These are phyloP conservation scores for Bryoglossum gracile DNA, from an alignment of 495 filamentous ascomycete species.

Conservation along the genomic window DNA sequence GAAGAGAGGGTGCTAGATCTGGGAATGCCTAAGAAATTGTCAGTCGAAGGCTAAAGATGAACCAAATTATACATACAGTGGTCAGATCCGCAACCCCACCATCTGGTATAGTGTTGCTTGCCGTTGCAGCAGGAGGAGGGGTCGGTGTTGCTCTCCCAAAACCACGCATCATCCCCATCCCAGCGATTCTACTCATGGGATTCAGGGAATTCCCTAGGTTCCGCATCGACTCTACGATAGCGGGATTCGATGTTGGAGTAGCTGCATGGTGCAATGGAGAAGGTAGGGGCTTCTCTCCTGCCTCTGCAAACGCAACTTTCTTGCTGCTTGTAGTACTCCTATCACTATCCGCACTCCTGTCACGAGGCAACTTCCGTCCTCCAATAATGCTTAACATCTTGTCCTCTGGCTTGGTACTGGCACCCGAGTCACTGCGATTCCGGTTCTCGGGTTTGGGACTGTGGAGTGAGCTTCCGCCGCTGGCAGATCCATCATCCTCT, in stretches of 20 bases:
- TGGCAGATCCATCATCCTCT: slow-evolving; percentile 44
- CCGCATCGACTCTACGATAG: slow-evolving; percentile 71
- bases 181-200: slow-evolving; percentile 66
- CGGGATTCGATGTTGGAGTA: slow-evolving; percentile 31
- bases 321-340: slow-evolving; percentile 55
- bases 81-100: slow-evolving; percentile 40
- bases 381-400: slow-evolving; percentile 56
- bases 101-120: slow-evolving; percentile 28
- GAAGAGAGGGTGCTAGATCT: slow-evolving; percentile 45
- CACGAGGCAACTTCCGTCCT: slow-evolving; percentile 52
- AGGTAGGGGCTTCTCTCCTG: slow-evolving; percentile 32
- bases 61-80: slow-evolving; percentile 33
- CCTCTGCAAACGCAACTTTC: slow-evolving; percentile 37
- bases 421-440: slow-evolving; percentile 17
- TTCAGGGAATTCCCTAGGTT: slow-evolving; percentile 77
- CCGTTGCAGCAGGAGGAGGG: slow-evolving; percentile 23
- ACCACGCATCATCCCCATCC: slow-evolving; percentile 50
- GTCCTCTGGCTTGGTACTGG: slow-evolving; percentile 37
- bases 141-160: slow-evolving; percentile 56
- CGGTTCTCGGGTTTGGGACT: slow-evolving; percentile 32
- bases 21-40: slow-evolving; percentile 45
- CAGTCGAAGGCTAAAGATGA: not conserved
- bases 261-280: slow-evolving; percentile 14
- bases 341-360: slow-evolving; percentile 72
- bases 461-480: slow-evolving; percentile 39